phyloP scores from a whole-genome alignment of 2,329 filamentous ascomycete species.

The Clarireedia homoeocarpa region DNA sequence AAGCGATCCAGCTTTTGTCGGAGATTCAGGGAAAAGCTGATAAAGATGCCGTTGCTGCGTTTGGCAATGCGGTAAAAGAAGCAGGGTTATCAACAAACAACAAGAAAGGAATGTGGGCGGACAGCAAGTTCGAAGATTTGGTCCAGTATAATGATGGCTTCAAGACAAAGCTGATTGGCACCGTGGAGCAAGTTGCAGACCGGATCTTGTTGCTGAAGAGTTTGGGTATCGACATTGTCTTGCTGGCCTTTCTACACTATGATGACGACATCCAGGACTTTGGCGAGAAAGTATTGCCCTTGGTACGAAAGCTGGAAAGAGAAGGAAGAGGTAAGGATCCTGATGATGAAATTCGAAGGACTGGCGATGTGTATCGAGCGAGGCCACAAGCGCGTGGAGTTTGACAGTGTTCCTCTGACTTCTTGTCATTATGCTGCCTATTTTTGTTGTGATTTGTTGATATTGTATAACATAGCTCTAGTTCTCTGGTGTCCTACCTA shows the following conservation, averaged over 20 bases:
- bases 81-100: conserved; percentile 39
- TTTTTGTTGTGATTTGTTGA: not conserved
- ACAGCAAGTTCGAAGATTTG: conserved; percentile 43
- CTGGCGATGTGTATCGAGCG: conserved; percentile 38
- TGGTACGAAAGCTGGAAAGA: conserved; percentile 40
- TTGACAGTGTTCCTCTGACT: not conserved
- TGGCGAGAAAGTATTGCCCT: conserved; percentile 38
- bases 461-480: too few species aligned
- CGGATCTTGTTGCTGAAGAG: conserved; percentile 41
- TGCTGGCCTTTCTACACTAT: conserved; percentile 44
- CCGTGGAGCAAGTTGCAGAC: conserved; percentile 43
- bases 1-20: conserved; percentile 40
- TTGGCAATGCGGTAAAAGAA: conserved; percentile 41
- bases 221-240: conserved; percentile 35
- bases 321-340: conserved; percentile 40
- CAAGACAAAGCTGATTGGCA: conserved; percentile 46
- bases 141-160: conserved; percentile 50
- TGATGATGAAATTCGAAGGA: conserved; percentile 38
- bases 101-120: conserved; percentile 46
- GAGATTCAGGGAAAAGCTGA: conserved; percentile 48
- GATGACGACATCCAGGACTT: conserved; percentile 44
- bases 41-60: conserved; percentile 41
- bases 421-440: not conserved
- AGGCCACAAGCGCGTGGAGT: conserved; percentile 8
- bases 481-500: too few species aligned